Evolutionary conservation across 768 basidiomycete genomes (phyloP).

Genomic region (Dentipellis sp.): DNA sequence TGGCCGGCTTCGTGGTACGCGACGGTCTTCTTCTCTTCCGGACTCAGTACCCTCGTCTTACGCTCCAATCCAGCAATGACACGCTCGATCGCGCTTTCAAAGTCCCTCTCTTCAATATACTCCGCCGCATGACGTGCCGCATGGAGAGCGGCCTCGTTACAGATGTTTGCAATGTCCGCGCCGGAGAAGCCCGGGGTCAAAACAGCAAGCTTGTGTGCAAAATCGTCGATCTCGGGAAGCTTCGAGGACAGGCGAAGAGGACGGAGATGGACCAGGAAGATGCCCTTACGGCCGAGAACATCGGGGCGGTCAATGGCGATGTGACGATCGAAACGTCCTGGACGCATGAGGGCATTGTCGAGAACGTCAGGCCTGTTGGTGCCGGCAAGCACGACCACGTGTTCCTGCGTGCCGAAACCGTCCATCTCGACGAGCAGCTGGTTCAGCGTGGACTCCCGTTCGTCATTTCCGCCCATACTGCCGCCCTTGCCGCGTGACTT

Average conservation of each 20-base stretch:
- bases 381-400: conserved; percentile 92
- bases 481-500: conserved; percentile 78
- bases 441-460: conserved; percentile 95
- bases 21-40: conserved; percentile 97
- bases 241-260: conserved; percentile 64
- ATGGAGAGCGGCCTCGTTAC: conserved; percentile 94
- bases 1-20: conserved; percentile 99
- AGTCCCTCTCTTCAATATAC: conserved; percentile 72
- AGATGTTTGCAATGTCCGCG: conserved; percentile 98
- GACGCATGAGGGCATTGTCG: conserved; percentile 91
- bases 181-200: conserved; percentile 98
- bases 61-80: conserved; percentile 96
- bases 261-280: conserved; percentile 85
- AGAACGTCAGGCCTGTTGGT: conserved; percentile 97
- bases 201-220: conserved; percentile 91
- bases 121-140: conserved; percentile 84
- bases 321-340: conserved; percentile 95
- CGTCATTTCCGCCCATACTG: conserved; percentile 88
- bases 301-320: conserved; percentile 94
- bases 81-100: conserved; percentile 95
- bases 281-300: conserved; percentile 87
- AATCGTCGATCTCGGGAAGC: conserved; percentile 38
- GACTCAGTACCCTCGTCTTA: conserved; percentile 87
- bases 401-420: conserved; percentile 95
- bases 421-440: conserved; percentile 99